Evolutionary conservation across 2,329 filamentous ascomycete species (phyloP).

Genomic region (Clarireedia homoeocarpa): DNA sequence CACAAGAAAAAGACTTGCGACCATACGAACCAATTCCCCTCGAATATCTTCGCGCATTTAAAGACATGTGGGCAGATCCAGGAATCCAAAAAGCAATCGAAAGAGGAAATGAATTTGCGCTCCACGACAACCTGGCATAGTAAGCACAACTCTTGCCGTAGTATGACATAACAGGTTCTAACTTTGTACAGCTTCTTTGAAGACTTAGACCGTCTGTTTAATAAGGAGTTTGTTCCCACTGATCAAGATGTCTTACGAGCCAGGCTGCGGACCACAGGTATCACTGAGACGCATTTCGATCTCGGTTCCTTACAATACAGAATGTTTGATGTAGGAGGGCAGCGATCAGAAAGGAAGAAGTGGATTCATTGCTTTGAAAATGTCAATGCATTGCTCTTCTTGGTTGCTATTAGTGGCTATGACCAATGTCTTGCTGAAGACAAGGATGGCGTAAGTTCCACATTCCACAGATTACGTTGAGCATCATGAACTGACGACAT

Average conservation of each 20-base stretch:
- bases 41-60: slow-evolving; percentile 75
- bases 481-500: slow-evolving; percentile 20
- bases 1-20: slow-evolving; percentile 74
- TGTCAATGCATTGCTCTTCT: slow-evolving; percentile 80
- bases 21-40: slow-evolving; percentile 72
- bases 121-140: slow-evolving; percentile 95
- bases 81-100: slow-evolving; percentile 83
- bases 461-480: neutral
- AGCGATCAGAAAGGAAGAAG: slow-evolving; percentile 68
- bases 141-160: slow-evolving; percentile 40
- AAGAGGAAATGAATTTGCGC: slow-evolving; percentile 91
- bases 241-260: slow-evolving; percentile 93
- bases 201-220: slow-evolving; percentile 68
- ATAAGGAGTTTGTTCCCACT: slow-evolving; percentile 73
- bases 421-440: slow-evolving; percentile 95
- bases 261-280: slow-evolving; percentile 84
- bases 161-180: slow-evolving; percentile 8
- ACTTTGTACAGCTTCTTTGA: slow-evolving; percentile 63
- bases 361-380: slow-evolving; percentile 76
- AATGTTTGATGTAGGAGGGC: slow-evolving; percentile 76
- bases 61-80: slow-evolving; percentile 71
- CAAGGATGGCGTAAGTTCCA: slow-evolving; percentile 73
- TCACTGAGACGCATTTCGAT: slow-evolving; percentile 91
- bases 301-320: slow-evolving; percentile 87
- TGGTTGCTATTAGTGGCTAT: slow-evolving; percentile 92